Percentiles rank a stretch among this genome's conserved stretches.
phyloP scores from a whole-genome alignment of 192 early-diverging fungal genomes.

The Diversispora eburnea region DNA sequence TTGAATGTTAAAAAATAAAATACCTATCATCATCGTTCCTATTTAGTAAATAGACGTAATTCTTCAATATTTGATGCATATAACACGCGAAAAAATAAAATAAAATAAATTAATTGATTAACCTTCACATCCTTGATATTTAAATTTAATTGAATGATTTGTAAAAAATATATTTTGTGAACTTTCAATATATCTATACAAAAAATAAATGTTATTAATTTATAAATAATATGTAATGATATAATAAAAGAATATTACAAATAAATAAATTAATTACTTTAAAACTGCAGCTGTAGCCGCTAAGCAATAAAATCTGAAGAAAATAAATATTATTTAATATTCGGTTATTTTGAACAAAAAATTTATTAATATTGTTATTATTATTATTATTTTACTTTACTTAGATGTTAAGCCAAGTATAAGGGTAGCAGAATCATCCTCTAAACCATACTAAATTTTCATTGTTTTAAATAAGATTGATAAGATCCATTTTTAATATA shows the following conservation, averaged over 20 bases:
- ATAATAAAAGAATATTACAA: not conserved
- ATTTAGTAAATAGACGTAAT: not conserved
- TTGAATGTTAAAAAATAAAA: too few species aligned
- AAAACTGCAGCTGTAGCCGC: conserved; percentile 52
- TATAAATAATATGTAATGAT: not conserved
- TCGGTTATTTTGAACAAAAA: not conserved
- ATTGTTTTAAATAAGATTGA: not conserved
- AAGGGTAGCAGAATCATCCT: conserved; percentile 43
- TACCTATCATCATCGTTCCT: conserved; percentile 43
- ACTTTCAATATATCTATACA: conserved; percentile 45
- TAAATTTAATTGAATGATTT: conserved; percentile 53
- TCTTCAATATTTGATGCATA: not conserved
- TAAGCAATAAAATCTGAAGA: conserved; percentile 49
- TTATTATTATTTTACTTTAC: conserved; percentile 27
- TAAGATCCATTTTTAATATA: conserved; percentile 2
- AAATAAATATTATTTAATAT: not conserved
- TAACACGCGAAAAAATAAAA: not conserved
- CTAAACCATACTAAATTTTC: conserved; percentile 42
- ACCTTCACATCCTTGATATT: conserved; percentile 54
- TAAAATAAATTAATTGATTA: not conserved
- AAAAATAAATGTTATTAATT: not conserved
- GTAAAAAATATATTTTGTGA: conserved; percentile 47
- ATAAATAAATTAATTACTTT: conserved; percentile 36
- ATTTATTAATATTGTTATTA: not conserved
- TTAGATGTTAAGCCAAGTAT: conserved; percentile 46